Conservation (phyloP, 2,329 filamentous ascomycete genomes). For the Calonectria leucothoes region DNA sequence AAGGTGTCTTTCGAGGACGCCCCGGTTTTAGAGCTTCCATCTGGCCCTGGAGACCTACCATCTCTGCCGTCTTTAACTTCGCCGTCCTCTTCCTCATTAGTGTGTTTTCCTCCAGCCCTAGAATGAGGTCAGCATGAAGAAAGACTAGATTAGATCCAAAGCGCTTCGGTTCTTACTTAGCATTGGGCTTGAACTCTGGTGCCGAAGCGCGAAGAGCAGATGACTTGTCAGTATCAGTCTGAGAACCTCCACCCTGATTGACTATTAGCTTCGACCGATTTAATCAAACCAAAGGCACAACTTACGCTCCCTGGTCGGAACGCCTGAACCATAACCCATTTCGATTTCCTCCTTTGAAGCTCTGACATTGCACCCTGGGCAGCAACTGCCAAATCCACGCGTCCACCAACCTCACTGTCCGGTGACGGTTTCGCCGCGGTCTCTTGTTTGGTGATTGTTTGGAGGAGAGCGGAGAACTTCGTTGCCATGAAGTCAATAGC, state of each 20-base stretch:
- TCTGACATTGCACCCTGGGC: conserved; percentile 78
- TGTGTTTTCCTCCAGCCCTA: conserved; percentile 35
- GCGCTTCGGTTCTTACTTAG: conserved; percentile 48
- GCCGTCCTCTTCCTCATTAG: conserved; percentile 74
- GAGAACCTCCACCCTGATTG: conserved; percentile 42
- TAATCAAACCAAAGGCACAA: conserved; percentile 15
- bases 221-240: conserved; percentile 44
- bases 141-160: background rate
- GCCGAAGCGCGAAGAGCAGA: conserved; percentile 69
- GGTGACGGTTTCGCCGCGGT: conserved; percentile 58
- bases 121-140: conserved; percentile 18
- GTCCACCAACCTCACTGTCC: conserved; percentile 66
- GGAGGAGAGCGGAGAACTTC: conserved; percentile 72
- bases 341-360: conserved; percentile 72
- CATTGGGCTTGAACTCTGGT: conserved; percentile 71
- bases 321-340: conserved; percentile 80
- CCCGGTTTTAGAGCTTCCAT: conserved; percentile 17
- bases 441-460: conserved; percentile 74
- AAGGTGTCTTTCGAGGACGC: conserved; percentile 46
- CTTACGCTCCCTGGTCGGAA: conserved; percentile 75
- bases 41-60: conserved; percentile 29
- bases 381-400: conserved; percentile 80
- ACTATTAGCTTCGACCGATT: conserved; percentile 31
- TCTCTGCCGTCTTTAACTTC: conserved; percentile 74
- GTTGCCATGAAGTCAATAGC: conserved; percentile 89